Percentiles rank a stretch among this genome's conserved stretches.
Evolutionary conservation across 2,329 filamentous ascomycete genomes (phyloP).

Genomic region (Boeremia lycopersici): DNA sequence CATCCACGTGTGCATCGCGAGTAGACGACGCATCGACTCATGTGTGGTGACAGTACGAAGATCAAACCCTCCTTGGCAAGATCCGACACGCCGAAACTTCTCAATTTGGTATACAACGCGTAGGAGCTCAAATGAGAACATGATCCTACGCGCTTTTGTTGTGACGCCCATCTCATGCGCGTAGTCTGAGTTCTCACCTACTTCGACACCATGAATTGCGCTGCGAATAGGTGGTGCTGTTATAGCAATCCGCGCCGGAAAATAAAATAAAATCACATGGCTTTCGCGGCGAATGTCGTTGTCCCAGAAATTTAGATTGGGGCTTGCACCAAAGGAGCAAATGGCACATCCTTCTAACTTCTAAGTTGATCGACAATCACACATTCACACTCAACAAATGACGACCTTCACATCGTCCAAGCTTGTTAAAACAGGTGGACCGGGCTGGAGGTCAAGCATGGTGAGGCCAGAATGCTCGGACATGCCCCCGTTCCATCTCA

Average conservation of each 20-base stretch:
- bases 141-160: neutral
- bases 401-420: conserved; percentile 2
- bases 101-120: conserved; percentile 6
- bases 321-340: conserved; percentile 32
- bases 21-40: neutral
- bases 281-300: no score
- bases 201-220: neutral
- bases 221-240: neutral
- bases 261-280: neutral
- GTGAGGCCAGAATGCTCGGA: neutral
- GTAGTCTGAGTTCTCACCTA: conserved; percentile 8
- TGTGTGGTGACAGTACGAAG: neutral
- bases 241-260: neutral
- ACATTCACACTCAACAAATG: conserved; percentile 3
- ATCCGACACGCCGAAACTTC: neutral
- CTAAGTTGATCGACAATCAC: conserved; percentile 10
- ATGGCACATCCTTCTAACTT: conserved; percentile 20
- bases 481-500: neutral
- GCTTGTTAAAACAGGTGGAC: conserved; percentile 12
- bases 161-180: neutral
- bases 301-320: neutral
- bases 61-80: neutral
- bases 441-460: neutral
- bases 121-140: neutral
- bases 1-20: neutral